Evolutionary conservation across 495 filamentous ascomycete genomes (phyloP).

Genomic region (Penicillium diatomitis): DNA sequence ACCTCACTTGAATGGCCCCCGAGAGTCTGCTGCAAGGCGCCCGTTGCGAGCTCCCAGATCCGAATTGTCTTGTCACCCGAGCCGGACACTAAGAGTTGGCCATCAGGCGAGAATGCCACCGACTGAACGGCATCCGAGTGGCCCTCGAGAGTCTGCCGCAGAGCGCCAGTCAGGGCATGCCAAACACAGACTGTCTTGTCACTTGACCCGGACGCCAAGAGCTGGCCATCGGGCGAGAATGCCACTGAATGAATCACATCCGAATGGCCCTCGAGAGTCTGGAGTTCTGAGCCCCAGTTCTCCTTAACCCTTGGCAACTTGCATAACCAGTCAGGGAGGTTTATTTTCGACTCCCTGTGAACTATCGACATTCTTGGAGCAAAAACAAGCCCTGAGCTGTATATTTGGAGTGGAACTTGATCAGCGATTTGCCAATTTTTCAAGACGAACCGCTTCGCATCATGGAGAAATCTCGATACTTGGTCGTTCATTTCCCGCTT

Average conservation of each 20-base stretch:
- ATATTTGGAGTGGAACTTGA: conserved; percentile 14
- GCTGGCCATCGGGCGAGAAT: conserved; percentile 3
- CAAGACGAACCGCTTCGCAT: conserved; percentile 29
- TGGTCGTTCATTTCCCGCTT: conserved; percentile 5
- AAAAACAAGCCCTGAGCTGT: conserved; percentile 21
- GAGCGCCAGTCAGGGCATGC: conserved; percentile 9
- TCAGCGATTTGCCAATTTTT: conserved; percentile 18
- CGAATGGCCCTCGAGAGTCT: conserved; percentile 12
- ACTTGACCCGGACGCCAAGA: conserved; percentile 9
- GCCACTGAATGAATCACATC: not conserved
- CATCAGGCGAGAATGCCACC: conserved; percentile 22
- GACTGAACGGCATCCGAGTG: conserved; percentile 11
- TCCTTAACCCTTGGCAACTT: conserved; percentile 1
- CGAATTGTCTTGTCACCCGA: conserved; percentile 11
- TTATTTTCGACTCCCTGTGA: conserved; percentile 2
- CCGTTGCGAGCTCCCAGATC: conserved; percentile 19
- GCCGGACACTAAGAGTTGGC: conserved; percentile 13
- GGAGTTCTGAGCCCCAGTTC: conserved; percentile 4
- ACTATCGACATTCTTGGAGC: conserved; percentile 21
- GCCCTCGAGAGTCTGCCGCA: conserved; percentile 13
- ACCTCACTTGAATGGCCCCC: conserved; percentile 3
- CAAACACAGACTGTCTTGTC: conserved; percentile 21
- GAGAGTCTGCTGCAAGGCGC: conserved; percentile 5
- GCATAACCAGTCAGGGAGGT: conserved; percentile 8
- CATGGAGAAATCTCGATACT: conserved; percentile 1